Base-by-base conservation (phyloP, 257 asterid species). In the Ilex aquifolium region DNA sequence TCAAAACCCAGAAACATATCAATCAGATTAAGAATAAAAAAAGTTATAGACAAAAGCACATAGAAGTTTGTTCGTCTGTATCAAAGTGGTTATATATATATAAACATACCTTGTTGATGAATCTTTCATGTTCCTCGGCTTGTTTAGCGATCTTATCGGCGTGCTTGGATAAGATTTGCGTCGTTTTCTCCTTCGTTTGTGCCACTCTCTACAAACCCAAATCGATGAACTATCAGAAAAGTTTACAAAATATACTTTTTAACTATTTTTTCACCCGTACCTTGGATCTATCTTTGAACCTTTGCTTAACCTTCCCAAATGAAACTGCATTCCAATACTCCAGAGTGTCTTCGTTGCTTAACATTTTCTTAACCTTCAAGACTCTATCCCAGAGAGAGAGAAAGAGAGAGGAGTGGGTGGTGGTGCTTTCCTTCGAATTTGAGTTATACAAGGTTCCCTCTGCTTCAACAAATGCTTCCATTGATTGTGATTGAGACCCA, bases 111-210 rank as follows among this genome's bases (percentile, higher is more conserved):
- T 93, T 93, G 69, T 84, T 87, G 69, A 93, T 90, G 77, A 93
- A 89, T 61, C 85, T 81, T 71, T 89, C 97, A 29, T 89, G 99
- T 74, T 87, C 99, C 72, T 87, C 99, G 61, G 99, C 99, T 80
- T 85, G 89, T 71, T 82, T 87, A 32, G 99, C 99, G 63, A 92
- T 92, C 83, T 83, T 81, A 39, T 68, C 82, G 1, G 95, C 95
- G 14, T 83, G 90, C 69, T 83, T 77, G 53, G 90, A 70, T 79
- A 91, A 77, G 58, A 91, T 84, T 91, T 79, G 65, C 54, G 80
- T 88, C 53, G 94, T 87, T 70, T 80, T 64, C 78, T 85, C 95
- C 84, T 80, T 91, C 13, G 97, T 88, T 66, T 85, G 75, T 60
- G 94, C 95, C 79, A 90, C 89, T 92, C 77, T 89, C 99, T 92